Evolutionary conservation across 257 asterid species (phyloP), one percentile per base, ranked within the genome.

Genomic region (Nicotiana sylvestris): DNA sequence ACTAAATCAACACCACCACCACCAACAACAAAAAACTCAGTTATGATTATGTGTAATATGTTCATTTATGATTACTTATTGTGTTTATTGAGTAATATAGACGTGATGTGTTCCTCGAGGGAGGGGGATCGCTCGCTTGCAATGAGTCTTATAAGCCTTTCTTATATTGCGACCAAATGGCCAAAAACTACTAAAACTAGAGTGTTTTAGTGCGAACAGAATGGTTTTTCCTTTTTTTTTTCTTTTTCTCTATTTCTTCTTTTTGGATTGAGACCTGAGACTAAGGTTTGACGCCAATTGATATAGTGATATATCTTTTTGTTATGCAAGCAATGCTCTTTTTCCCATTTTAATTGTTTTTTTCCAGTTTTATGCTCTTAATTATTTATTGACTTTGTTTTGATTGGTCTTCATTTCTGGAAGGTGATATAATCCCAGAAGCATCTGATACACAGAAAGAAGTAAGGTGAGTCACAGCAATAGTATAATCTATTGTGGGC

Each of bases 371-470:
- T 57, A 66, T 21, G 39, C 69, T 10, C 46, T 13, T 46, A 9
- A 43, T 62, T 33, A 66, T 76, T 60, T 64, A 11, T 84, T 46
- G 46, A 77, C 35, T 32, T 83, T 29, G 39, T 30, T 60, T 80
- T 77, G 78, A 21, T 37, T 85, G 68, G 68, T 35, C 43, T 68
- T 84, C 58, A 62, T 46, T 80, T 81, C 66, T 82, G 78, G 80
- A 64, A 93, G 98, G 92, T 74, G 88, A 88, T 69, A 83, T 85
- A 87, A 58, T 35, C 32, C 82, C 87, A 43, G 90, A 80, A 85
- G 90, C 88, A 25, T 83, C 91, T 3, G 90, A 85, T 81, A 72
- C 88, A 13, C 65, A 78, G 37, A 77, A 84, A 66, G 82, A 32
- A 51, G 37, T 17, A 12, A 90, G 98, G 98, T 88, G 58, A 57